Conservation (phyloP, 2,329 filamentous ascomycete genomes). For the Xylariaceae sp. region DNA sequence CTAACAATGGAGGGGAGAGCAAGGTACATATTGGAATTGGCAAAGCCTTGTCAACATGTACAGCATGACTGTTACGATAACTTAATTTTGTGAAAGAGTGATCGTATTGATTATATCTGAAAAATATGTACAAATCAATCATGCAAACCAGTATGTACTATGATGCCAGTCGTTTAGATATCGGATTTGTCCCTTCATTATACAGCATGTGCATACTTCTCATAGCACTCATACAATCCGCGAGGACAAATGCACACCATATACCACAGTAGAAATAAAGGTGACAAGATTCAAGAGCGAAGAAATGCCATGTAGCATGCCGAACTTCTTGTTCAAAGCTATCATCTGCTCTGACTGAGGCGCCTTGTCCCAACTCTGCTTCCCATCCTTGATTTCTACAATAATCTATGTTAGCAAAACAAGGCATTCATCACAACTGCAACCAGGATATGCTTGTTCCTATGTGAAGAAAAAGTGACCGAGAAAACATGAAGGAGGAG, state of each 20-base stretch:
- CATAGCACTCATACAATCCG: conserved; percentile 44
- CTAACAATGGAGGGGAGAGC: too few species aligned
- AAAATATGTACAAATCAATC: too few species aligned
- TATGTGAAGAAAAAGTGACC: too few species aligned
- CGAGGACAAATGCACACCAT: conserved; percentile 70
- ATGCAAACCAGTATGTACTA: too few species aligned
- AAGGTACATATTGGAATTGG: too few species aligned
- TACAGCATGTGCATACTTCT: background rate
- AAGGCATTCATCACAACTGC: background rate
- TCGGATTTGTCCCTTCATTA: background rate
- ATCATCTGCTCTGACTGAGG: conserved; percentile 85
- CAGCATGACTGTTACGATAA: too few species aligned
- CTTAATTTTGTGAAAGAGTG: too few species aligned
- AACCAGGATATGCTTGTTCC: background rate
- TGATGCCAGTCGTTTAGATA: too few species aligned
- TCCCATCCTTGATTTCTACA: conserved; percentile 81
- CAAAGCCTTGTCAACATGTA: too few species aligned
- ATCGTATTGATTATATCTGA: too few species aligned
- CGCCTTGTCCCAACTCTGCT: conserved; percentile 74
- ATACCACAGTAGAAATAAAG: conserved; percentile 66
- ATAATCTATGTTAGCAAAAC: background rate
- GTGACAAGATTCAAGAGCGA: conserved; percentile 73
- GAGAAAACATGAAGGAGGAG: too few species aligned
- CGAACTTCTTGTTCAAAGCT: conserved; percentile 73
- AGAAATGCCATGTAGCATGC: conserved; percentile 74